Percentiles rank a stretch among this genome's conserved stretches.
phyloP scores from a whole-genome alignment of 164 flowering plant species.

The Piper longum region DNA sequence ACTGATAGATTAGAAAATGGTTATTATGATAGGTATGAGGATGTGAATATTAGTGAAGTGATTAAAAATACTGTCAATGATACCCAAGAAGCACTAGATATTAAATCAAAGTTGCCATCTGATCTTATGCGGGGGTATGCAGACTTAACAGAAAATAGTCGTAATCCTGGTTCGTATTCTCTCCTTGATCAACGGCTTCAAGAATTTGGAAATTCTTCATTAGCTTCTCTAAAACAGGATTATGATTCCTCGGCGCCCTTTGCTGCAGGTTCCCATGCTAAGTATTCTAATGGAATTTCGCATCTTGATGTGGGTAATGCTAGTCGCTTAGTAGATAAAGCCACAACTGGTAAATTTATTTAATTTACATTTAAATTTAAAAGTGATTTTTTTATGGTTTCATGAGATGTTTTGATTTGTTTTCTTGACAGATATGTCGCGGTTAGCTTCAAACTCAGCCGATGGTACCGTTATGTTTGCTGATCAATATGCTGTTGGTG shows the following conservation, averaged over 20 bases:
- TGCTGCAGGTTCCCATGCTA: background rate
- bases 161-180: background rate
- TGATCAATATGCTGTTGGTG: background rate
- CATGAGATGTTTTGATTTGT: background rate
- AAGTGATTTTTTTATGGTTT: background rate
- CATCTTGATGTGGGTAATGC: background rate
- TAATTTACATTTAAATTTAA: background rate
- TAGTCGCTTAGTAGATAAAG: slow-evolving; percentile 3
- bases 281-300: background rate
- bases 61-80: background rate
- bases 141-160: background rate
- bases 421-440: background rate
- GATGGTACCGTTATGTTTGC: slow-evolving; percentile 3
- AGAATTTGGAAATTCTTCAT: background rate
- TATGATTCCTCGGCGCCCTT: background rate
- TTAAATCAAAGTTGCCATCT: background rate
- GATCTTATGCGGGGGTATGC: background rate
- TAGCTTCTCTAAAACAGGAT: background rate
- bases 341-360: background rate
- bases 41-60: background rate
- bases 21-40: background rate
- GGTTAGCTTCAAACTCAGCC: background rate
- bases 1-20: too few species aligned
- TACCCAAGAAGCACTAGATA: background rate
- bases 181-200: background rate